phyloP scores from a whole-genome alignment of 352 stramenopile genomes.

The Phytophthora foliorum region DNA sequence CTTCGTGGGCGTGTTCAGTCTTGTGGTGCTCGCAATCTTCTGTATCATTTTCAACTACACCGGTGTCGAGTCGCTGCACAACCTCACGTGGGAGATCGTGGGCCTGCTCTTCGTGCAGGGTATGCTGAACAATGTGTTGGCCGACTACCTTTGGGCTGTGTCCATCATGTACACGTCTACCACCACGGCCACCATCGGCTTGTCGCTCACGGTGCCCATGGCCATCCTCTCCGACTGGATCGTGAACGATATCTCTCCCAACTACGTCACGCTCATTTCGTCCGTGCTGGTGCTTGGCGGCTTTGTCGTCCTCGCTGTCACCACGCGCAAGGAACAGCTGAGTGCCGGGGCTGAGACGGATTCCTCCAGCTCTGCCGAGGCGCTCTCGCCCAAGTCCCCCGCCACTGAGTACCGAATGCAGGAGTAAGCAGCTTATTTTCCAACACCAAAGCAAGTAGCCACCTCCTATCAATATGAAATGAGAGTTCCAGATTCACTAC shows the following conservation, averaged over 20 bases:
- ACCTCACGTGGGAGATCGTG: slow-evolving; percentile 81
- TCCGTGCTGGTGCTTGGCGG: slow-evolving; percentile 76
- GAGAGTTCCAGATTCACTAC: background rate
- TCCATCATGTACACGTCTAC: slow-evolving; percentile 96
- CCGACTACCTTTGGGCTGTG: slow-evolving; percentile 96
- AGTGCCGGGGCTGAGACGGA: slow-evolving; percentile 10
- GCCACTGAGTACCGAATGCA: slow-evolving; percentile 43
- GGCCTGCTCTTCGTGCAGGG: slow-evolving; percentile 91
- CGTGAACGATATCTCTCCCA: slow-evolving; percentile 64
- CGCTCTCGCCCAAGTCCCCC: slow-evolving; percentile 39
- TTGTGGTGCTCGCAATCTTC: slow-evolving; percentile 93
- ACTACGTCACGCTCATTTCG: slow-evolving; percentile 62
- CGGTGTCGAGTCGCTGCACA: slow-evolving; percentile 71
- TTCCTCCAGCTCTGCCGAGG: background rate
- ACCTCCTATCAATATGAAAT: slow-evolving; percentile 26
- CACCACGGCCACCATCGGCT: slow-evolving; percentile 96
- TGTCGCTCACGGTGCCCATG: slow-evolving; percentile 97
- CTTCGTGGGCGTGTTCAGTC: slow-evolving; percentile 96
- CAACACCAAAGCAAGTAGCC: slow-evolving; percentile 1
- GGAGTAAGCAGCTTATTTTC: slow-evolving; percentile 29
- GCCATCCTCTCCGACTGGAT: slow-evolving; percentile 94
- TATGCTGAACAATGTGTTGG: slow-evolving; percentile 96
- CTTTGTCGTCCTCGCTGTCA: slow-evolving; percentile 74
- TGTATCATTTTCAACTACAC: slow-evolving; percentile 80
- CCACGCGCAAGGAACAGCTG: slow-evolving; percentile 44